Percentiles rank a stretch among this genome's conserved stretches.
phyloP scores from a whole-genome alignment of 78 protist genomes.

The Dictyostelium firmibasis region DNA sequence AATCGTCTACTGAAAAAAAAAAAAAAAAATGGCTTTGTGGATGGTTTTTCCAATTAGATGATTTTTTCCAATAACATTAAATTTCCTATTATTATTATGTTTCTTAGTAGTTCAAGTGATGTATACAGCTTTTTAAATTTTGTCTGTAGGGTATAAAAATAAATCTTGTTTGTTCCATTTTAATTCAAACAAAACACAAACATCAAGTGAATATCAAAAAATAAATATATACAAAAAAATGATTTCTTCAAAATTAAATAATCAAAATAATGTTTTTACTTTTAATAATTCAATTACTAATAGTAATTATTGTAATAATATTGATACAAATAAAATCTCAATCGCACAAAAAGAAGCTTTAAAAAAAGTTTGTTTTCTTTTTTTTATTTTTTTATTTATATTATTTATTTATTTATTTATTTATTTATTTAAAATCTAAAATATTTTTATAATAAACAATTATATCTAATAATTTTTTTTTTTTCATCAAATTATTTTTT shows the following conservation, averaged over 20 bases:
- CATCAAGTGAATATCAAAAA: not conserved
- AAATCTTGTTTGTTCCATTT: not conserved
- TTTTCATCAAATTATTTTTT: not conserved
- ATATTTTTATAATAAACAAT: too few species aligned
- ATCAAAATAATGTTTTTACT: not conserved
- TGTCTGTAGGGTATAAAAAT: not conserved
- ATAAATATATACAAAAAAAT: too few species aligned
- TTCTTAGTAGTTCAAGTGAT: not conserved
- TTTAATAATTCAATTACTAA: not conserved
- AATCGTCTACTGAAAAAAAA: not conserved
- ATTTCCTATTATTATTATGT: not conserved
- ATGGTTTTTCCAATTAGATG: not conserved
- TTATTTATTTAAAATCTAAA: too few species aligned
- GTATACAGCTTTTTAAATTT: not conserved
- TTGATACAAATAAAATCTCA: not conserved
- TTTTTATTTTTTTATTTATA: too few species aligned
- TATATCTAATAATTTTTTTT: too few species aligned
- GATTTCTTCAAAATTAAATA: not conserved
- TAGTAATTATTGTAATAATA: too few species aligned
- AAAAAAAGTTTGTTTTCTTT: not conserved
- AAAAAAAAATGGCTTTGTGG: not conserved
- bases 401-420: too few species aligned
- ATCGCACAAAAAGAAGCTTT: not conserved
- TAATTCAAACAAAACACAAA: not conserved
- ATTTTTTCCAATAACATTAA: not conserved